phyloP scores from a whole-genome alignment of 306 rosid genomes.

The Corylus avellana region DNA sequence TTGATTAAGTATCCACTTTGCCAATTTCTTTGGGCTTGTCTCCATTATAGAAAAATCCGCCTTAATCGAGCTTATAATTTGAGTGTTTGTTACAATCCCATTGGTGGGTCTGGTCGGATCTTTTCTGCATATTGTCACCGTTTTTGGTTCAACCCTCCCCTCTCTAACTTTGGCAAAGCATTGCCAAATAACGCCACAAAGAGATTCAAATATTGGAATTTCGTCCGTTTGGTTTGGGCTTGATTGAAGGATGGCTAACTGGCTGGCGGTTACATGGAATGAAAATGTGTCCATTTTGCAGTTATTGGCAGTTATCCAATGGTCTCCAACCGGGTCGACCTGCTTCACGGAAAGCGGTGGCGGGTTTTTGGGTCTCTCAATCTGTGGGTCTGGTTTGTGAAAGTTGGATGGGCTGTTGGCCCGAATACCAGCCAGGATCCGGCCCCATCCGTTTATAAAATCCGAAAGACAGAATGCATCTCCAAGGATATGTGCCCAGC shows the following conservation, averaged over 20 bases:
- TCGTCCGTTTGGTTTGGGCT: slow-evolving; percentile 28
- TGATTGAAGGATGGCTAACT: slow-evolving; percentile 40
- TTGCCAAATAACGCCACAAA: slow-evolving; percentile 69
- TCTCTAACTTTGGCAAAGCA: slow-evolving; percentile 48
- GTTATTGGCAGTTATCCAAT: slow-evolving; percentile 61
- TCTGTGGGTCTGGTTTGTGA: slow-evolving; percentile 20
- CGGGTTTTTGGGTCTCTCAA: background rate
- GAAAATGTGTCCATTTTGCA: slow-evolving; percentile 71
- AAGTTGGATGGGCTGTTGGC: slow-evolving; percentile 18
- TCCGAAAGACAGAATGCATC: slow-evolving; percentile 57
- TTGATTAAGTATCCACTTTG: slow-evolving; percentile 40
- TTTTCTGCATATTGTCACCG: slow-evolving; percentile 52
- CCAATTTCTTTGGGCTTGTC: slow-evolving; percentile 41
- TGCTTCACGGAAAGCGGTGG: slow-evolving; percentile 42
- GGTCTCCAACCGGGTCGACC: slow-evolving; percentile 76
- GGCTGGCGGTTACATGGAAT: slow-evolving; percentile 49
- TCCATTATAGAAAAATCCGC: slow-evolving; percentile 38
- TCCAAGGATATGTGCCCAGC: slow-evolving; percentile 84
- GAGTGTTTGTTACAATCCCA: slow-evolving; percentile 48
- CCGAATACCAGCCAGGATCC: slow-evolving; percentile 13
- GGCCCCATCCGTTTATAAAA: slow-evolving; percentile 48
- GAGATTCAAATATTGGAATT: slow-evolving; percentile 59
- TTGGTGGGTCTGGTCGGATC: slow-evolving; percentile 11
- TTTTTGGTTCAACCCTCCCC: slow-evolving; percentile 50
- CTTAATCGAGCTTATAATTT: slow-evolving; percentile 55